Conservation (phyloP, 2,329 filamentous ascomycete species). For the Fusarium chlamydosporum region DNA sequence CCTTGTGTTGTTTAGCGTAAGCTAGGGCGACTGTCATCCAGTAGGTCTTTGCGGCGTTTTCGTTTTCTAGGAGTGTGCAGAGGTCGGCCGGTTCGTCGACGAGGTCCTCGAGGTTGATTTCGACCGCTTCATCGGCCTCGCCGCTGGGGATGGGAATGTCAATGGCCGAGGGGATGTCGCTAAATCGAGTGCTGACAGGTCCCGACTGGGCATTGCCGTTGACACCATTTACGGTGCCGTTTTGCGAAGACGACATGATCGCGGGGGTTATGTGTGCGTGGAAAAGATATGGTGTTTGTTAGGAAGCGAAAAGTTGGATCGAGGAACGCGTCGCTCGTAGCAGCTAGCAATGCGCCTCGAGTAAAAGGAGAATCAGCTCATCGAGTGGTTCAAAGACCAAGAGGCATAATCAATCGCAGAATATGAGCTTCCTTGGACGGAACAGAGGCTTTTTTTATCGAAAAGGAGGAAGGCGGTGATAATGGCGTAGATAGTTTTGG, state of each 20-base stretch:
- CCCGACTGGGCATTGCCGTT: slow-evolving; percentile 56
- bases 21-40: slow-evolving; percentile 99
- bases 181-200: slow-evolving; percentile 70
- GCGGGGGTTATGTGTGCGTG: slow-evolving; percentile 6
- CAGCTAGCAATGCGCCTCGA: slow-evolving; percentile 53
- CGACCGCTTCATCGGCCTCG: slow-evolving; percentile 81
- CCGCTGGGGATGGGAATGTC: slow-evolving; percentile 76
- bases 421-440: slow-evolving; percentile 1
- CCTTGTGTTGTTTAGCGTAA: slow-evolving; percentile 95
- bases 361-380: slow-evolving; percentile 51
- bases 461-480: slow-evolving; percentile 19
- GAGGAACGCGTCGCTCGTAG: slow-evolving; percentile 52
- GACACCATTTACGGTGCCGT: slow-evolving; percentile 62
- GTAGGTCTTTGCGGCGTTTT: slow-evolving; percentile 89
- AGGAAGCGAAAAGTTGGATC: slow-evolving; percentile 33
- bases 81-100: slow-evolving; percentile 95
- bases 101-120: slow-evolving; percentile 91
- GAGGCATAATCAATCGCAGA: slow-evolving; percentile 49
- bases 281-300: slow-evolving; percentile 28
- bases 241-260: slow-evolving; percentile 60
- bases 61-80: slow-evolving; percentile 94
- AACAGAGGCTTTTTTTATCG: slow-evolving; percentile 6
- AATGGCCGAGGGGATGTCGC: slow-evolving; percentile 74
- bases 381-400: slow-evolving; percentile 46
- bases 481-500: slow-evolving; percentile 32